phyloP scores from a whole-genome alignment of 345 rosid genomes.

The Heritiera littoralis region DNA sequence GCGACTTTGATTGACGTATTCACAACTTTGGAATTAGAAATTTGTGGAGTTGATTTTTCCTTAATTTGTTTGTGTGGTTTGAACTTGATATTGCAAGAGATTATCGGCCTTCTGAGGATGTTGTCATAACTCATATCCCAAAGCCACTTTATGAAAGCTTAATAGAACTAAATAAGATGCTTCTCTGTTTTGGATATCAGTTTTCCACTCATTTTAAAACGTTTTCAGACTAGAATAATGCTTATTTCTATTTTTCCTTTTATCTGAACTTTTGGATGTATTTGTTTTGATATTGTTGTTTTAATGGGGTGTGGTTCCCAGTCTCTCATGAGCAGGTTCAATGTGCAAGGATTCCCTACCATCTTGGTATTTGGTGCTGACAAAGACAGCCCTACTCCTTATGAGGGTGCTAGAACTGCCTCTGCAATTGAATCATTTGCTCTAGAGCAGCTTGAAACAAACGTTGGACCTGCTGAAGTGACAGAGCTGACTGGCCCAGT shows the following conservation, averaged over 20 bases:
- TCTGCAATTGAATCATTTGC: constrained; percentile 88
- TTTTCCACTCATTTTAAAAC: not conserved
- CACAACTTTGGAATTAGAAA: not conserved
- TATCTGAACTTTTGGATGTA: not conserved
- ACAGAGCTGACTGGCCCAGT: constrained; percentile 82
- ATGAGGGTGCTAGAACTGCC: constrained; percentile 91
- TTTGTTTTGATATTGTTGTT: constrained; percentile 11
- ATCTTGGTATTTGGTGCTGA: constrained; percentile 92
- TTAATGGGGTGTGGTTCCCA: constrained; percentile 41
- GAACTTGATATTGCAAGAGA: not conserved
- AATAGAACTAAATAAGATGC: not conserved
- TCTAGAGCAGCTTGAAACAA: constrained; percentile 78
- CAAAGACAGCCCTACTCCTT: constrained; percentile 75
- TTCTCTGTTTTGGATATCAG: not conserved
- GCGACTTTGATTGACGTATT: not conserved
- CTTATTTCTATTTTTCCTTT: not conserved
- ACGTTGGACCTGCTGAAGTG: constrained; percentile 80
- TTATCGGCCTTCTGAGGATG: not conserved
- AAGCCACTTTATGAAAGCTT: not conserved
- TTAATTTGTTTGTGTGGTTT: not conserved
- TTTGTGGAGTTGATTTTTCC: not conserved
- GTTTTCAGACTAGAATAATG: not conserved
- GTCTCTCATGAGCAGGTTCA: constrained; percentile 92
- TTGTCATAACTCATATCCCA: not conserved
- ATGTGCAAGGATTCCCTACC: constrained; percentile 94